A percentile compares a stretch with the other conserved stretches of the same genome.
Conservation (phyloP, 176 grass and related monocot species). For the Paspalum vaginatum region DNA sequence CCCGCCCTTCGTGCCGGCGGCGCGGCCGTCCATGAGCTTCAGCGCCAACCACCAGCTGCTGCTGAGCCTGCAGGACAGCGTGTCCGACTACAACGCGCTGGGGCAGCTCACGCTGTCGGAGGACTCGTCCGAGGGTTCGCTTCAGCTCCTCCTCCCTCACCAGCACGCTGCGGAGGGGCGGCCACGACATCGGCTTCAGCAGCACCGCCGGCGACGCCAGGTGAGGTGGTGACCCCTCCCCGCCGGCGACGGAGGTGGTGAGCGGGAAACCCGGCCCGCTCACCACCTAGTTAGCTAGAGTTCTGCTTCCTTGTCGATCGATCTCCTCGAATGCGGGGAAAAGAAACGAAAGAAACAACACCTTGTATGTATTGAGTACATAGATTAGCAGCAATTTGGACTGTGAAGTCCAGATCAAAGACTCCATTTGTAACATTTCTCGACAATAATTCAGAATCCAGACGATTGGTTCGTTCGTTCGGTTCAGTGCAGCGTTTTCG, state of each 20-base stretch:
- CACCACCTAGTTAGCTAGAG: neutral
- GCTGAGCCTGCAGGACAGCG: conserved; percentile 88
- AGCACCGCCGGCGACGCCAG: conserved; percentile 36
- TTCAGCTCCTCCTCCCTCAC: conserved; percentile 65
- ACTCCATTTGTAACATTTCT: conserved; percentile 27
- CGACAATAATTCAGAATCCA: conserved; percentile 40
- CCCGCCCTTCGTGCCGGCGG: conserved; percentile 77
- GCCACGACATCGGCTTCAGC: conserved; percentile 53
- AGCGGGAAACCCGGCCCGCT: too few relatives aligned
- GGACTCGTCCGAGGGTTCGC: conserved; percentile 51
- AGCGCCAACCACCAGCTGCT: conserved; percentile 82
- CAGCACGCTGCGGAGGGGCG: conserved; percentile 64
- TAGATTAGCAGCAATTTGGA: conserved; percentile 51
- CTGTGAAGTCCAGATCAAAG: conserved; percentile 1
- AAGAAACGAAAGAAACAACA: neutral
- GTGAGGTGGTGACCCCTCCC: conserved; percentile 13
- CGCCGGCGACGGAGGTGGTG: too few relatives aligned
- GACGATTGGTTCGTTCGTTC: conserved; percentile 36
- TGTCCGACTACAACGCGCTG: conserved; percentile 91
- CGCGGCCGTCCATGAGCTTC: conserved; percentile 81
- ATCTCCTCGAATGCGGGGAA: conserved; percentile 8
- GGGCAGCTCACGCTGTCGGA: conserved; percentile 54
- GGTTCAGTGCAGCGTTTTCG: neutral
- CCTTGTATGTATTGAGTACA: conserved; percentile 59
- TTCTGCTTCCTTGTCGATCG: neutral